These are phyloP conservation scores for Elsinoe batatas DNA, from an alignment of 2,329 filamentous ascomycete genomes.

Conservation along the genomic window DNA sequence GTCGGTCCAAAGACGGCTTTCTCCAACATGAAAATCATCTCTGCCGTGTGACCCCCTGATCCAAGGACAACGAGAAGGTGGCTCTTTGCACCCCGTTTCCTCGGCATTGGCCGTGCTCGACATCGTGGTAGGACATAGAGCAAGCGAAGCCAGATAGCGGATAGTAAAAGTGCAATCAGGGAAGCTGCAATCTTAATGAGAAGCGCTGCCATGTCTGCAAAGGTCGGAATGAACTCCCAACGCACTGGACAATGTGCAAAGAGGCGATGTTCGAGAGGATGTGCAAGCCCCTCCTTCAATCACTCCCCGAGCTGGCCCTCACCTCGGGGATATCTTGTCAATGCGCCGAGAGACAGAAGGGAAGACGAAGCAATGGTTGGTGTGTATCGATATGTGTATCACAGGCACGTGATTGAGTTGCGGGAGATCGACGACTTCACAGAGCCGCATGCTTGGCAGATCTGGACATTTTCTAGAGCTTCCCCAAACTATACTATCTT, in stretches of 20 bases:
- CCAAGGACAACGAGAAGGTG: slow-evolving; percentile 77
- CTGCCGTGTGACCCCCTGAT: slow-evolving; percentile 86
- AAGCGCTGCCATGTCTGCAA: neutral
- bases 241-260: no score
- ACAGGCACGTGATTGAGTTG: neutral
- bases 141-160: neutral
- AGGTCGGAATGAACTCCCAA: neutral
- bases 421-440: neutral
- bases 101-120: neutral
- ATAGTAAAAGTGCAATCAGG: neutral
- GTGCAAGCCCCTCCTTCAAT: neutral
- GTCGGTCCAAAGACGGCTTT: slow-evolving; percentile 36
- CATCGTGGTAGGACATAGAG: slow-evolving; percentile 6
- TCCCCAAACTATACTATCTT: neutral
- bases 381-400: no score
- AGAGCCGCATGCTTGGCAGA: slow-evolving; percentile 12
- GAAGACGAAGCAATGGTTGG: neutral
- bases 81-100: slow-evolving; percentile 30
- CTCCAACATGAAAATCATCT: slow-evolving; percentile 80
- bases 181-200: neutral
- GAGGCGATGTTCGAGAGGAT: neutral
- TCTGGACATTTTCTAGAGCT: slow-evolving; percentile 17
- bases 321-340: no score
- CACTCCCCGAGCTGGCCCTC: no score
- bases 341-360: no score